Base-by-base conservation (phyloP, 352 stramenopile genomes). In the Phytophthora nicotianae region DNA sequence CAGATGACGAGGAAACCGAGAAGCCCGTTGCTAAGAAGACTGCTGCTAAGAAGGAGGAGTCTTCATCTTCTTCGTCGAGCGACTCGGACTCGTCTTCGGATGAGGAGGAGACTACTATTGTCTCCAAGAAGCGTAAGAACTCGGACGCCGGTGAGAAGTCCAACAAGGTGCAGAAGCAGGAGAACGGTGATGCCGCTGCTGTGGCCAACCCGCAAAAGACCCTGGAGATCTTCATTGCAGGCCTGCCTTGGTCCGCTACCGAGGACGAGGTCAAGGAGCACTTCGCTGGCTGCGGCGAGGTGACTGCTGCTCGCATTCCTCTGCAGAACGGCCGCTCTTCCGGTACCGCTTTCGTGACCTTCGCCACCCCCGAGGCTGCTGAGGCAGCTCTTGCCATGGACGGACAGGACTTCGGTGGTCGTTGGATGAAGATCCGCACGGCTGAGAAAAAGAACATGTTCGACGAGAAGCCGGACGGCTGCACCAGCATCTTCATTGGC, bases 321-420 rank as follows among this genome's bases (percentile, higher is more conserved):
- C 54, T 97, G 58, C 78, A 90, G 61, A 94, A 97, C 72, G 97
- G 96, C 52, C 83, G 92, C 11, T 86, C 84, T 42, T 97, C 83
- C 27, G 97, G 97, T 48, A 99, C 92, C n/a, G 96, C 95, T n/a
- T 98, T 98, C 59, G 81, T 99, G 29, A 85, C 81, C 19, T 99
- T 99, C 59, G 68, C 59, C 21, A 86, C 81, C 49, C 21, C 70
- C 2, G 86, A 88, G 26, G 87, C 56, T 50, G 89, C 84, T 8
- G 74, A 89, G 26, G 91, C 89, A 32, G 96, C 88, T 32, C 68
- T 99, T 14, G 85, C 72, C 50, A 80, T 98, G 56, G 95, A 99
- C 66, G 96, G 96, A 38, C 75, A 94, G 47, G 95, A 98, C 74
- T 98, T 99, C 62, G 86, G 94, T 54, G 83, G 81, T 1, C 88